Base-by-base conservation (phyloP, 1,284 basidiomycete species). In the Cutaneotrichosporon sp. region DNA sequence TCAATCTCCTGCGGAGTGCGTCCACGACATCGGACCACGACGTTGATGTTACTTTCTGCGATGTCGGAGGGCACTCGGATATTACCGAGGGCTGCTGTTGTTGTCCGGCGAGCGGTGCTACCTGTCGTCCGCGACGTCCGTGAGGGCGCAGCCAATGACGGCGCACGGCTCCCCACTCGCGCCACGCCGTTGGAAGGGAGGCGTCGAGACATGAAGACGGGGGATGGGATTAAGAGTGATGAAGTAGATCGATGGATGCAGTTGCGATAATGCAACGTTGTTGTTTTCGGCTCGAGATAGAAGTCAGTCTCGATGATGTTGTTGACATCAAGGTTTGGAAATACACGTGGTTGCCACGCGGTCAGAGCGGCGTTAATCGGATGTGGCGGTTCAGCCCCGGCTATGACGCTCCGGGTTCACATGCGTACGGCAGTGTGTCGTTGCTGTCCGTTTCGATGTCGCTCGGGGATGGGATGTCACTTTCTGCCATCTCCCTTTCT, bases 11-110 rank as follows among this genome's bases (percentile, higher is more conserved):
- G 62, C 3, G 66, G 35, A 3, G 75, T 76, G 14, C 85, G 82
- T 49, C 89, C 87, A 1, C 91, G 80, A 71, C 88, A 93, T 22
- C 91, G 82, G 42, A 96, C 83, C 11, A 91, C 88, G n/a, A 97
- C 91, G 69, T 90, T 84, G 20, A 97, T 96, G 65, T 92, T 88
- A 55, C 71, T 72, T 57, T 76, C 73, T 33, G 67, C 26, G 5
- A 37, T 41, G 12, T 45, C 46, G 6, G 47, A 35, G 10, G 37
- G 44, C 9, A 59, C 46, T 17, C 49, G 52, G 17, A 50, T 20
- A 17, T 35, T 26, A 27, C 27, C 11, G 16, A 33, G 7, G n/a
- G 25, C 14, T 11, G 32, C 27, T 5, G 35, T 12, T 48, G 46
- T 41, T 41, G 38, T 26, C 14, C 38, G 38, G 14, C 38, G 20